A percentile compares a stretch with the other conserved stretches of the same genome.
Conservation (phyloP, 2,329 filamentous ascomycete species). For the Fusarium sp. region DNA sequence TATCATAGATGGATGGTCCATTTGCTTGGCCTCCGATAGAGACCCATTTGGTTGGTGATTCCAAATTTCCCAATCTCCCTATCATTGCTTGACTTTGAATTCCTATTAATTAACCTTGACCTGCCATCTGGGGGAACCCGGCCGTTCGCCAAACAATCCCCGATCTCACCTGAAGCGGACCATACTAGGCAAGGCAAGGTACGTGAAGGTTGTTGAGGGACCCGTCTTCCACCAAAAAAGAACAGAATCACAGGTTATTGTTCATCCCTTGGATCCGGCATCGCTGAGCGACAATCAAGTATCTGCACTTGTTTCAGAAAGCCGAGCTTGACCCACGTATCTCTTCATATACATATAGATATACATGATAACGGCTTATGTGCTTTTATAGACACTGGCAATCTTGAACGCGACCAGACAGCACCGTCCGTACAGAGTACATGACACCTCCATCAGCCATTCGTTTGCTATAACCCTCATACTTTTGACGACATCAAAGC, state of each 20-base stretch:
- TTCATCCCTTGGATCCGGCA: slow-evolving; percentile 23
- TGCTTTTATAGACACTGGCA: slow-evolving; percentile 10
- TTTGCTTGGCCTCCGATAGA: neutral
- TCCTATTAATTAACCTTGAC: slow-evolving; percentile 35
- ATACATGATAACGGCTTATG: neutral
- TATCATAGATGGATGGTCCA: no score
- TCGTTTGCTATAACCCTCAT: slow-evolving; percentile 10
- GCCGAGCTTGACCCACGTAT: slow-evolving; percentile 24
- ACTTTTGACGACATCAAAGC: slow-evolving; percentile 3
- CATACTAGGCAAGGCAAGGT: slow-evolving; percentile 36
- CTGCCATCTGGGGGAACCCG: slow-evolving; percentile 40
- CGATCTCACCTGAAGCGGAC: slow-evolving; percentile 45
- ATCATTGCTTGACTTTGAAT: slow-evolving; percentile 24
- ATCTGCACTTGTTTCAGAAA: neutral
- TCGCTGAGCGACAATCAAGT: slow-evolving; percentile 17
- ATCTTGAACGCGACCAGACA: slow-evolving; percentile 10
- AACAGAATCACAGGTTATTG: slow-evolving; percentile 15
- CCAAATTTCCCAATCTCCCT: slow-evolving; percentile 2
- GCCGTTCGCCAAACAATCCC: slow-evolving; percentile 34
- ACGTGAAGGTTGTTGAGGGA: slow-evolving; percentile 29
- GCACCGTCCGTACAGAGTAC: neutral
- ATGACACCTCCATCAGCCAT: slow-evolving; percentile 2
- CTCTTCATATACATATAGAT: neutral
- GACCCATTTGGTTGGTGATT: neutral
- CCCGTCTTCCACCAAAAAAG: slow-evolving; percentile 39